These are phyloP conservation scores for Pichia ethanolica DNA, from an alignment of 805 yeast species.

Conservation along the genomic window DNA sequence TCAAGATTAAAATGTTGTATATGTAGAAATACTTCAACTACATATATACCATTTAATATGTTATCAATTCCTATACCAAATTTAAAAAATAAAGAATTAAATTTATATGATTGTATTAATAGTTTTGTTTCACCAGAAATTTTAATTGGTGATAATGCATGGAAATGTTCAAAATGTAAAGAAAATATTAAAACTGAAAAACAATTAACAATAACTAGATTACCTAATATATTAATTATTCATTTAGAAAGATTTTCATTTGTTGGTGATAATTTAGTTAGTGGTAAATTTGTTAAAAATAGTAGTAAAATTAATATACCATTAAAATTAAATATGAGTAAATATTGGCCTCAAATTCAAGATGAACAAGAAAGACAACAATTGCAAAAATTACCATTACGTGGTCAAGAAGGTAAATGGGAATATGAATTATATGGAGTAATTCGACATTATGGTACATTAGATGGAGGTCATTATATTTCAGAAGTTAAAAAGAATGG, in stretches of 20 bases:
- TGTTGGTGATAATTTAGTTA: constrained; percentile 2
- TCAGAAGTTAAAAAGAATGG: constrained; percentile 6
- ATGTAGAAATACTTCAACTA: constrained; percentile 74
- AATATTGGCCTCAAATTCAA: constrained; percentile 58
- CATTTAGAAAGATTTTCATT: constrained; percentile 75
- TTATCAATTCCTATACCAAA: constrained; percentile 73
- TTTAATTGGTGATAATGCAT: constrained; percentile 69
- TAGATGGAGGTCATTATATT: constrained; percentile 81
- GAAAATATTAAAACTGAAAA: constrained; percentile 57
- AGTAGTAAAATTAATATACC: constrained; percentile 68
- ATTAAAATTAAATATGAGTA: constrained; percentile 43
- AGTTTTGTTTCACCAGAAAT: constrained; percentile 71
- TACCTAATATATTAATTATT: constrained; percentile 73
- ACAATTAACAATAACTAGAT: constrained; percentile 60
- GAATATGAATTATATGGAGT: constrained; percentile 71
- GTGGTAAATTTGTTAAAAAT: constrained; percentile 45
- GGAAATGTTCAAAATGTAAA: constrained; percentile 80
- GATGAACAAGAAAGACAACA: constrained; percentile 37
- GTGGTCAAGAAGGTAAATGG: constrained; percentile 67
- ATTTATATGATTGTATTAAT: constrained; percentile 60
- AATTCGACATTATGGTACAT: constrained; percentile 75
- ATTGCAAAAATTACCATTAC: constrained; percentile 43
- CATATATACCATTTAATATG: constrained; percentile 76
- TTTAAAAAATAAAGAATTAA: constrained; percentile 20
- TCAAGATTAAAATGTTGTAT: constrained; percentile 68